A percentile compares a stretch with the other conserved stretches of the same genome.
Conservation (phyloP, 768 basidiomycete species). For the Naganishia kalamii region DNA sequence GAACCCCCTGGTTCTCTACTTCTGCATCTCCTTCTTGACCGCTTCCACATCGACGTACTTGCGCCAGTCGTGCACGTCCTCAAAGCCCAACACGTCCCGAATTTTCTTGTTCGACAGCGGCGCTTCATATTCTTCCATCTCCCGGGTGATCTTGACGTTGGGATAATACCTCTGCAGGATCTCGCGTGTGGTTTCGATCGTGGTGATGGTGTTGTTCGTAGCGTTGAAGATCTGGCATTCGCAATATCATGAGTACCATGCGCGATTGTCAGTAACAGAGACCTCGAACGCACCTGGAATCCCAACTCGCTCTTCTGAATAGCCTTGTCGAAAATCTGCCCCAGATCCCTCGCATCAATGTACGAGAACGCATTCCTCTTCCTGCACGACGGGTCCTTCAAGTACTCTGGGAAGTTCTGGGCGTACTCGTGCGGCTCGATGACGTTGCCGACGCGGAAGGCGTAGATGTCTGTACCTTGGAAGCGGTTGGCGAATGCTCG, state of each 20-base stretch:
- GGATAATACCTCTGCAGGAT: constrained; percentile 31
- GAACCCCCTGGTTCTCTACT: neutral
- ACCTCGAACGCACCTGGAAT: constrained; percentile 29
- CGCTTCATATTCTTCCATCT: constrained; percentile 39
- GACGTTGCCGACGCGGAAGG: constrained; percentile 41
- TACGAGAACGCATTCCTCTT: constrained; percentile 45
- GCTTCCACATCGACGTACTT: constrained; percentile 19
- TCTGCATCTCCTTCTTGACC: constrained; percentile 16
- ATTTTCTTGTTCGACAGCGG: constrained; percentile 41
- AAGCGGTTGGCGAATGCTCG: constrained; percentile 37
- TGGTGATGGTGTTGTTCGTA: constrained; percentile 39
- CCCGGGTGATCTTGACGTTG: constrained; percentile 32
- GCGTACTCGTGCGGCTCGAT: constrained; percentile 44
- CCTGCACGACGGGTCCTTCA: constrained; percentile 32
- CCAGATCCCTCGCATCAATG: constrained; percentile 44
- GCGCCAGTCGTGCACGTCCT: constrained; percentile 41
- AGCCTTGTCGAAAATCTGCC: constrained; percentile 40
- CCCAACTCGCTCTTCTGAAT: constrained; percentile 36
- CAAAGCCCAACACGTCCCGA: constrained; percentile 37
- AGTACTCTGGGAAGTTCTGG: constrained; percentile 33
- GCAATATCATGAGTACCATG: neutral
- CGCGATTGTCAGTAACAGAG: neutral
- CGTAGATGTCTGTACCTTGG: constrained; percentile 34
- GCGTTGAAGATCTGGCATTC: constrained; percentile 38
- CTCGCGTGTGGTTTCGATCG: constrained; percentile 30